Conservation (phyloP, 225 moss, liverwort and hornwort species). For the Climacium dendroides region DNA sequence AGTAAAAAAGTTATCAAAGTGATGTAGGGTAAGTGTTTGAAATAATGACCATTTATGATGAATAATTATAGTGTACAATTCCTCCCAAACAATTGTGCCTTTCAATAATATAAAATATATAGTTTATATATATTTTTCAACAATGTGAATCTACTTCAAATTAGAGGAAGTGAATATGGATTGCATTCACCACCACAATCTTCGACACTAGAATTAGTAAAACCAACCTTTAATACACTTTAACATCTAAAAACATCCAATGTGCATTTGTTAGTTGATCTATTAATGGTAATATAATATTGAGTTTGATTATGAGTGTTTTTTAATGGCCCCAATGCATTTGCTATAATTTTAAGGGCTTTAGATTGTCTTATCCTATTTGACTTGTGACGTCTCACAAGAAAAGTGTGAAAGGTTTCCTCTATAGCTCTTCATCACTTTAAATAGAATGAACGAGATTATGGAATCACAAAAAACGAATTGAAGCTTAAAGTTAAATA, state of each 20-base stretch:
- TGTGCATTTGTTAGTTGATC: accelerated
- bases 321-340: not conserved
- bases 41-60: not conserved
- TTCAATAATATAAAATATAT: not conserved
- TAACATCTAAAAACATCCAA: not conserved
- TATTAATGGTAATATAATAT: not conserved
- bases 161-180: not conserved
- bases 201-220: accelerated
- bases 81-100: accelerated
- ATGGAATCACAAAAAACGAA: accelerated
- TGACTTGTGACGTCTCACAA: accelerated
- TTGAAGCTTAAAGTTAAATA: too few relatives aligned
- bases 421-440: accelerated
- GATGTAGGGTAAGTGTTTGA: not conserved
- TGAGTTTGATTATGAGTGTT: not conserved
- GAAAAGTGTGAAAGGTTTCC: not conserved
- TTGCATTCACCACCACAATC: not conserved
- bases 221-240: not conserved
- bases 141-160: not conserved
- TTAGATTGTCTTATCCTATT: accelerated
- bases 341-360: accelerated
- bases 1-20: not conserved
- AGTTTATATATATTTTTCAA: not conserved
- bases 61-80: not conserved
- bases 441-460: not conserved